phyloP scores from a whole-genome alignment of 1,284 basidiomycete species.

The Marasmius fiardii region DNA sequence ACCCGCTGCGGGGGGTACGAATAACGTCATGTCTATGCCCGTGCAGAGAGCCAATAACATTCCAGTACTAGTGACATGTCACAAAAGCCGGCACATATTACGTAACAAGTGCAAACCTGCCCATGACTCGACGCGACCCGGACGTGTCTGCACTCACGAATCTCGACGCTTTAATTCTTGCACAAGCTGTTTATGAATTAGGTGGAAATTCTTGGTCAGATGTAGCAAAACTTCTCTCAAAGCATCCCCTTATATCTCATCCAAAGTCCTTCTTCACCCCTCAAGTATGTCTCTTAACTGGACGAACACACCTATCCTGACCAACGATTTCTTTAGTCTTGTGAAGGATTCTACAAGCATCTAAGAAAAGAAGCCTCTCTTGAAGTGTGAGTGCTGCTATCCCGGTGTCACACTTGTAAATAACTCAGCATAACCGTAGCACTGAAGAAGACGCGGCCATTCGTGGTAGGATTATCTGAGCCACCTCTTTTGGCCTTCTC shows the following conservation, averaged over 20 bases:
- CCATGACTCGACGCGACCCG: constrained; percentile 6
- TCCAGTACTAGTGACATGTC: too few relatives aligned
- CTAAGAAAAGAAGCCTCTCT: constrained; percentile 69
- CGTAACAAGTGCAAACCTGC: neutral
- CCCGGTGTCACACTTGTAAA: constrained; percentile 4
- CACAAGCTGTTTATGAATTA: constrained; percentile 83
- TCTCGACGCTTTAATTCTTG: constrained; percentile 70
- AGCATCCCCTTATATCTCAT: constrained; percentile 63
- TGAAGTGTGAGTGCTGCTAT: constrained; percentile 49
- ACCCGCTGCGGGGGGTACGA: too few relatives aligned
- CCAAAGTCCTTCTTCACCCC: constrained; percentile 66
- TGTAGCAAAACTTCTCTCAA: constrained; percentile 64
- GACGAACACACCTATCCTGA: neutral
- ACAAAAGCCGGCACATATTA: neutral
- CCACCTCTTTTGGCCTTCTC: neutral
- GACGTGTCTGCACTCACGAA: constrained; percentile 34
- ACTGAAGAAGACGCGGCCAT: constrained; percentile 36
- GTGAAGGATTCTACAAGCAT: constrained; percentile 60
- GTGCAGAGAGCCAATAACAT: too few relatives aligned
- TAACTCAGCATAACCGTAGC: constrained; percentile 23
- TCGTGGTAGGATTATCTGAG: constrained; percentile 31
- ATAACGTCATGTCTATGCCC: constrained; percentile 4
- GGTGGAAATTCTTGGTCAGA: constrained; percentile 73
- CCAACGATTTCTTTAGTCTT: constrained; percentile 46
- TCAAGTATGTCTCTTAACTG: constrained; percentile 37